Percentiles rank a stretch among this genome's conserved stretches.
Evolutionary conservation across 2,329 filamentous ascomycete species (phyloP).

Genomic region (Chaetomium strumarium): DNA sequence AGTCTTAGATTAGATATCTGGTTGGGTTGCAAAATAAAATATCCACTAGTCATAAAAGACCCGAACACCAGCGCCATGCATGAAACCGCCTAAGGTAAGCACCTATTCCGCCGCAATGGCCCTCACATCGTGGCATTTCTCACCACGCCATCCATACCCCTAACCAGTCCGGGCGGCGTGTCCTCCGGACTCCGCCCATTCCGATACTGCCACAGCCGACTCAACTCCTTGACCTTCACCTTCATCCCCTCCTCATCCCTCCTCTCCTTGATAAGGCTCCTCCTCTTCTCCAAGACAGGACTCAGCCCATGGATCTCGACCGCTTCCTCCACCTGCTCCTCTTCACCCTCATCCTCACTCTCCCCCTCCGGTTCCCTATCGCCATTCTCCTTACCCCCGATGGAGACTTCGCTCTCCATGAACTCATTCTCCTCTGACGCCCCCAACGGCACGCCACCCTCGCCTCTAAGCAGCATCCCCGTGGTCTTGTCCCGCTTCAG

Average conservation of each 20-base stretch:
- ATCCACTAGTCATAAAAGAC: too few relatives aligned
- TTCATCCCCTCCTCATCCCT: constrained; percentile 25
- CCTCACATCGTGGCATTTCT: constrained; percentile 35
- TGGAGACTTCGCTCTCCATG: constrained; percentile 52
- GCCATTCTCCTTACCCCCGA: constrained; percentile 40
- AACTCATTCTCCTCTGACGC: constrained; percentile 45
- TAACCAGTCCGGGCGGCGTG: constrained; percentile 31
- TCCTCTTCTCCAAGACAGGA: constrained; percentile 18
- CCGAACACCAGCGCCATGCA: not conserved
- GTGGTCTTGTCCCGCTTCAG: constrained; percentile 38
- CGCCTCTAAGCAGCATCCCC: constrained; percentile 31
- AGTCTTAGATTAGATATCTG: too few relatives aligned
- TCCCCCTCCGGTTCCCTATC: constrained; percentile 43
- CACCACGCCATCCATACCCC: constrained; percentile 32
- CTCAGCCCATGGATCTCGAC: constrained; percentile 28
- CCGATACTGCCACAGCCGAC: constrained; percentile 56
- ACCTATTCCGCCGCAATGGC: not conserved
- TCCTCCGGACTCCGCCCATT: constrained; percentile 51
- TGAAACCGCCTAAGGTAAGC: not conserved
- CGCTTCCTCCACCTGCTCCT: constrained; percentile 26
- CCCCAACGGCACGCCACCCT: constrained; percentile 33
- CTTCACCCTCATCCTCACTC: constrained; percentile 35
- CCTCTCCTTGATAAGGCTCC: constrained; percentile 9
- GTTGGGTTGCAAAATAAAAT: too few relatives aligned
- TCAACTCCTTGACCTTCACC: constrained; percentile 54